These are phyloP conservation scores for Huntiella omanensis DNA, from an alignment of 2,329 filamentous ascomycete genomes.

Conservation along the genomic window DNA sequence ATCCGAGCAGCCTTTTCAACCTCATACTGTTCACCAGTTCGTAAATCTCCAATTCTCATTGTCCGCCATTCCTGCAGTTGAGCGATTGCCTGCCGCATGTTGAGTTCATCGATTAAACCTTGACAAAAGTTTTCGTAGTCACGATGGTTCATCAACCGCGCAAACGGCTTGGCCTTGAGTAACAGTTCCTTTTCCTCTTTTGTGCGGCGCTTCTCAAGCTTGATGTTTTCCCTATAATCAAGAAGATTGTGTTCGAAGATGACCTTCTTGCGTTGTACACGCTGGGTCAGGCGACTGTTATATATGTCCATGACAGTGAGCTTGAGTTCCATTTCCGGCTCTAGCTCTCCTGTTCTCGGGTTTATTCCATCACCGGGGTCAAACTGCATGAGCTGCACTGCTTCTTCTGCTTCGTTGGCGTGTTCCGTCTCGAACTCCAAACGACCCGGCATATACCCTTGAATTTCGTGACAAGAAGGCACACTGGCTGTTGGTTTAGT, in stretches of 20 bases:
- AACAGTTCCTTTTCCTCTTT: slow-evolving; percentile 87
- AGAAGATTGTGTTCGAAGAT: slow-evolving; percentile 89
- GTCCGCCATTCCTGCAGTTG: slow-evolving; percentile 90
- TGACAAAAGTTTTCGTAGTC: slow-evolving; percentile 79
- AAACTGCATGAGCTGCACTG: slow-evolving; percentile 95
- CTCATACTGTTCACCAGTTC: slow-evolving; percentile 82
- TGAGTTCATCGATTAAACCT: slow-evolving; percentile 76
- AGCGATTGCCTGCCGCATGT: slow-evolving; percentile 69
- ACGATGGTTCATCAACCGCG: slow-evolving; percentile 83
- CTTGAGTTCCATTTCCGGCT: slow-evolving; percentile 94
- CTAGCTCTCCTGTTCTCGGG: slow-evolving; percentile 61
- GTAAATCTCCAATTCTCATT: slow-evolving; percentile 66
- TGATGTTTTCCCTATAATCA: slow-evolving; percentile 82
- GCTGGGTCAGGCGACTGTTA: slow-evolving; percentile 74
- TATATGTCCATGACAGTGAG: slow-evolving; percentile 98
- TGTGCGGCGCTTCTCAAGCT: slow-evolving; percentile 80
- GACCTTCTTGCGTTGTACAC: slow-evolving; percentile 87
- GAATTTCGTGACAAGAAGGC: slow-evolving; percentile 90
- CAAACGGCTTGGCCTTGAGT: slow-evolving; percentile 89
- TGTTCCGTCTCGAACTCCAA: slow-evolving; percentile 96
- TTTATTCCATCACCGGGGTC: slow-evolving; percentile 90
- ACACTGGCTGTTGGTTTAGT: slow-evolving; percentile 93
- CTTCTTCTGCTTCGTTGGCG: slow-evolving; percentile 93
- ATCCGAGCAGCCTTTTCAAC: slow-evolving; percentile 62
- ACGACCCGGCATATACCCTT: slow-evolving; percentile 95